Conservation (phyloP, 2,329 filamentous ascomycete genomes). For the Talaromyces sp. region DNA sequence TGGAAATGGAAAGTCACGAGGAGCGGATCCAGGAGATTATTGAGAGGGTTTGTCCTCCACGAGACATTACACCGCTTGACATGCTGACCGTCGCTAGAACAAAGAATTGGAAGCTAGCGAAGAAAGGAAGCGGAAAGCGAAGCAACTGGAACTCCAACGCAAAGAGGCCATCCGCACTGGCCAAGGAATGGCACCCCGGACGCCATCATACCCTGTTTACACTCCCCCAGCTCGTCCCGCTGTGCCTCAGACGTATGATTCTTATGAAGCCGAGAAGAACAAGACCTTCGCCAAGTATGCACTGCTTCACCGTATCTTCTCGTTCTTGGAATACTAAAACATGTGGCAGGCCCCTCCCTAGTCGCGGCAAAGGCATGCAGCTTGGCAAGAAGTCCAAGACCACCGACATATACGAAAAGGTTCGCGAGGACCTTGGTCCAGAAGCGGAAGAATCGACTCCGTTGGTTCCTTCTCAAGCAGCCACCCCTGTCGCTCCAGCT, state of each 20-base stretch:
- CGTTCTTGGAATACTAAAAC: slow-evolving; percentile 20
- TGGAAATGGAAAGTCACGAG: slow-evolving; percentile 99
- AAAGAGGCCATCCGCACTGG: slow-evolving; percentile 84
- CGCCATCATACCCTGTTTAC: slow-evolving; percentile 83
- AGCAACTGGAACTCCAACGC: slow-evolving; percentile 97
- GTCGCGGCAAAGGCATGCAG: slow-evolving; percentile 97
- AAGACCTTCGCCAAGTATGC: slow-evolving; percentile 74
- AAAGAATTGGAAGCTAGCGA: slow-evolving; percentile 98
- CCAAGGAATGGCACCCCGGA: slow-evolving; percentile 61
- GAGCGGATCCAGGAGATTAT: slow-evolving; percentile 99
- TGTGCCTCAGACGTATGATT: slow-evolving; percentile 78
- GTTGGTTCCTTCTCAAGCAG: slow-evolving; percentile 57
- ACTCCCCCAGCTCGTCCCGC: slow-evolving; percentile 70
- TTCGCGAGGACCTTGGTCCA: slow-evolving; percentile 83
- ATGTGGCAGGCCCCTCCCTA: slow-evolving; percentile 51
- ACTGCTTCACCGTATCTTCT: background rate
- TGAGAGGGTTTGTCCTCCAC: slow-evolving; percentile 59
- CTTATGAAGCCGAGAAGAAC: slow-evolving; percentile 96
- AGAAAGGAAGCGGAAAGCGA: slow-evolving; percentile 96
- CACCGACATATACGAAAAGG: slow-evolving; percentile 93
- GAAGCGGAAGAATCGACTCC: slow-evolving; percentile 71
- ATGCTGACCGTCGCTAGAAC: slow-evolving; percentile 56
- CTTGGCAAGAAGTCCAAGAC: slow-evolving; percentile 98
- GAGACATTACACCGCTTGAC: background rate
- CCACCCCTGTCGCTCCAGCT: slow-evolving; percentile 45